Conservation (phyloP, 805 yeast species). For the Saturnispora mendoncae region DNA sequence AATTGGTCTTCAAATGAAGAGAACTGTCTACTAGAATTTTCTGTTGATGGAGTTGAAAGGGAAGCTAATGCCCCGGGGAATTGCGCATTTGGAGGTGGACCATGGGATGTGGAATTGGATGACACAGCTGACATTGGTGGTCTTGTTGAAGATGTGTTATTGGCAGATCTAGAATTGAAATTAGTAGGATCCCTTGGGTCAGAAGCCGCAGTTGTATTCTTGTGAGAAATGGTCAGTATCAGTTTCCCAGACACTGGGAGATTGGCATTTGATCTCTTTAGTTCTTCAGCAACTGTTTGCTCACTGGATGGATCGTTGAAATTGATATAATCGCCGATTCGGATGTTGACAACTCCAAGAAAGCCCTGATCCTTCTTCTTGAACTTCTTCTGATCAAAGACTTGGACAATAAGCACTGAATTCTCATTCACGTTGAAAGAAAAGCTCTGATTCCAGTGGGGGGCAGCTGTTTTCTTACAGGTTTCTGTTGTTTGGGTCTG, state of each 20-base stretch:
- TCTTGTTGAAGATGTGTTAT: conserved; percentile 1
- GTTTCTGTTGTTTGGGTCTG: conserved; percentile 94
- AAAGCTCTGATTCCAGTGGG: conserved; percentile 95
- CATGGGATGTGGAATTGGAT: not conserved
- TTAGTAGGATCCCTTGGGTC: conserved; percentile 27
- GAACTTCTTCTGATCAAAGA: conserved; percentile 94
- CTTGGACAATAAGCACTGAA: conserved; percentile 83
- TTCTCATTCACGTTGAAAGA: conserved; percentile 68
- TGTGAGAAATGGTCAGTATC: conserved; percentile 62
- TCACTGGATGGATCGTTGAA: conserved; percentile 41
- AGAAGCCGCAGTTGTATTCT: conserved; percentile 15
- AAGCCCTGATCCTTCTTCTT: conserved; percentile 98
- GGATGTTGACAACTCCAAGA: conserved; percentile 87
- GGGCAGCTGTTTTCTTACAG: conserved; percentile 87
- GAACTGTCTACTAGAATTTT: conserved; percentile 45
- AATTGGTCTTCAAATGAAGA: conserved; percentile 95
- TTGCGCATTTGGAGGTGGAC: not conserved
- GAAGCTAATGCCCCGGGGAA: conserved; percentile 16
- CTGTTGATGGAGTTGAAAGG: conserved; percentile 15
- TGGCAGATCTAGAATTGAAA: conserved; percentile 13
- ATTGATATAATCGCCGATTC: conserved; percentile 84
- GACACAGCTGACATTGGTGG: conserved; percentile 5
- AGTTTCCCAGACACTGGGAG: conserved; percentile 90
- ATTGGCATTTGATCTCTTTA: conserved; percentile 86
- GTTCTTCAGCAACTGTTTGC: conserved; percentile 87